These are phyloP conservation scores for Carallia pectinifolia DNA, from an alignment of 345 rosid genomes.

Conservation along the genomic window DNA sequence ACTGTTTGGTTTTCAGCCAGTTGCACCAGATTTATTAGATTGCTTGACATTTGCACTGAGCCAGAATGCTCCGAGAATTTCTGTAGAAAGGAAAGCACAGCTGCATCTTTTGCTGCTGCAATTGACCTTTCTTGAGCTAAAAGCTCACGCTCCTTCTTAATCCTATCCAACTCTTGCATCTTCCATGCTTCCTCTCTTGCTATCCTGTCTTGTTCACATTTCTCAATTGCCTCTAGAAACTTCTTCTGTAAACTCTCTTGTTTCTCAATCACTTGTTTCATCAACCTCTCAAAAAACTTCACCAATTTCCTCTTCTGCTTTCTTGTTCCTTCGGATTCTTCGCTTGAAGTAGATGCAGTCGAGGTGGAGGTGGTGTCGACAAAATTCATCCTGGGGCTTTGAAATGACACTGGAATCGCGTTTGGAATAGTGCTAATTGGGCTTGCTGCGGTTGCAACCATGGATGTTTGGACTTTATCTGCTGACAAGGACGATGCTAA, in stretches of 20 bases:
- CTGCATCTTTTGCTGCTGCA: constrained; percentile 38
- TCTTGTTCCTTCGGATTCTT: constrained; percentile 26
- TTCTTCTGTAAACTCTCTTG: constrained; percentile 32
- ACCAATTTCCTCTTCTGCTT: constrained; percentile 23
- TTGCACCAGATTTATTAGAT: constrained; percentile 6
- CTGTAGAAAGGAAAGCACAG: constrained; percentile 29
- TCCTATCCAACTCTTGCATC: constrained; percentile 32
- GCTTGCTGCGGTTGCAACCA: constrained; percentile 5
- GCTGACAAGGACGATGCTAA: constrained; percentile 13
- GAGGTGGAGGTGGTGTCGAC: constrained; percentile 23
- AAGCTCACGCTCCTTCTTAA: constrained; percentile 27
- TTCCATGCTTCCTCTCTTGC: constrained; percentile 35
- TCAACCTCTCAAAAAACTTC: constrained; percentile 24
- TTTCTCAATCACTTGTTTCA: constrained; percentile 27
- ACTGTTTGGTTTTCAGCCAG: constrained; percentile 12
- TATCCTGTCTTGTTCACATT: constrained; percentile 27
- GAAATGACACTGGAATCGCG: constrained; percentile 15
- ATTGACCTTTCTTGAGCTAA: constrained; percentile 28
- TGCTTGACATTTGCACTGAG: constrained; percentile 15
- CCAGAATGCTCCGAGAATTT: constrained; percentile 26
- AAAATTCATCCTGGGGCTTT: constrained; percentile 15
- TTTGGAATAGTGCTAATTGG: constrained; percentile 11
- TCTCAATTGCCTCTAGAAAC: constrained; percentile 29
- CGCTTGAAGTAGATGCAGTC: constrained; percentile 21
- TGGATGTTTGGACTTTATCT: constrained; percentile 11